These are phyloP conservation scores for Suillus discolor DNA, from an alignment of 768 basidiomycete species.

Conservation along the genomic window DNA sequence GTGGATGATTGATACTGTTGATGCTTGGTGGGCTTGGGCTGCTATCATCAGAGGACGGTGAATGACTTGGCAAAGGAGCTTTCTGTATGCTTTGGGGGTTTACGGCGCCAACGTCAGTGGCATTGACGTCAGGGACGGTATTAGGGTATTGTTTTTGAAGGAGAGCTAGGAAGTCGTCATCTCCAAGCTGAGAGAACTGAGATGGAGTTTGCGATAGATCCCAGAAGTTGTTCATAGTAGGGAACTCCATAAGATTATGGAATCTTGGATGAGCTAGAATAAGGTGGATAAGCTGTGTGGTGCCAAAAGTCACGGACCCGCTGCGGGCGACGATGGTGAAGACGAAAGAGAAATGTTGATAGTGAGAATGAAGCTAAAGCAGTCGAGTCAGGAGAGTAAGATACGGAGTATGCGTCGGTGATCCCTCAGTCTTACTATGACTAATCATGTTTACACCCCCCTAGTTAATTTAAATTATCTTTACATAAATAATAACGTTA, in stretches of 20 bases:
- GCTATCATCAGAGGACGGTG: slow-evolving; percentile 73
- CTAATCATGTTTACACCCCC: slow-evolving; percentile 5
- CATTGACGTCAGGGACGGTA: slow-evolving; percentile 22
- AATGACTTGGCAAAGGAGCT: slow-evolving; percentile 50
- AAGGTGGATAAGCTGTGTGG: background rate
- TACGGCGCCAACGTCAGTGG: slow-evolving; percentile 42
- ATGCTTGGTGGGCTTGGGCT: slow-evolving; percentile 75
- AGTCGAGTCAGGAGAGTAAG: slow-evolving; percentile 10
- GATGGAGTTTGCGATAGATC: slow-evolving; percentile 60
- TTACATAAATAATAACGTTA: background rate
- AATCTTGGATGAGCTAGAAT: background rate
- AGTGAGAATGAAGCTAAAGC: slow-evolving; percentile 1
- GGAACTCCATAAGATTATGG: slow-evolving; percentile 31
- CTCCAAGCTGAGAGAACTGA: slow-evolving; percentile 62
- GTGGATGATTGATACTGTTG: slow-evolving; percentile 32
- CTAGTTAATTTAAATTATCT: slow-evolving; percentile 8
- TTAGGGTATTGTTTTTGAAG: slow-evolving; percentile 74
- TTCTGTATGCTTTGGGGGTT: slow-evolving; percentile 60
- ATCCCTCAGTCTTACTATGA: slow-evolving; percentile 5
- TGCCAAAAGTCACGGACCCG: background rate
- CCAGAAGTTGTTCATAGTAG: slow-evolving; percentile 60
- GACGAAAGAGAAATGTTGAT: background rate
- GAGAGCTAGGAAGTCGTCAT: slow-evolving; percentile 77
- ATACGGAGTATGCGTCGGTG: slow-evolving; percentile 6
- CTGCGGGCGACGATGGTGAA: background rate